Base-by-base conservation (phyloP, 805 yeast species). In the Maudiozyma bulderi region DNA sequence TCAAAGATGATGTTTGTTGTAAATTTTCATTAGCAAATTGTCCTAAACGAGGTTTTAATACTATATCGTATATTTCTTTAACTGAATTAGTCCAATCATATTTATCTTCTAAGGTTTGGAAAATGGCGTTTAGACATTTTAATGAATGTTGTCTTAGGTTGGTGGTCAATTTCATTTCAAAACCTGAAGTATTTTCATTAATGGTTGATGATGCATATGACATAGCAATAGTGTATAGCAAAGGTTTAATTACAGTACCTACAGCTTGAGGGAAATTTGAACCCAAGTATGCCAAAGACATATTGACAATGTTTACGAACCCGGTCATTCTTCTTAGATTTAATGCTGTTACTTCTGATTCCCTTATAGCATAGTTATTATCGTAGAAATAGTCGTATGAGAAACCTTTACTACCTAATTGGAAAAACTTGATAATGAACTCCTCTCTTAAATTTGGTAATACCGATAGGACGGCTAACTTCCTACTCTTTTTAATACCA, bases 1-100 rank as follows among this genome's bases (percentile, higher is more conserved):
- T 68, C 42, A 91, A 62, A 0, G 95, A 76, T 0, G 97, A 88
- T 0, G 91, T 82, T 57, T 84, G 88, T 60, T 88, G 95, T 33
- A 84, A 70, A 62, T 91, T 93, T 57, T 85, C 95, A 40, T 69
- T 74, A 3, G 83, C 83, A 64, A 91, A 91, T 10, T 74, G 70
- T 0, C 52, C 70, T 56, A 93, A 70, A 58, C 95, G 77, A 7
- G 95, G 89, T 20, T 63, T 57, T 11, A 91, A 69, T 26, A 88
- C 70, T 28, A 69, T 60, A 3, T 65, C 61, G 58, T 77, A 84
- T 10, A 93, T 76, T 1, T 65, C 56, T 11, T 69, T 68, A 15
- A 77, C 72, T 53, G 74, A 74, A 8, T 69, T 67, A 6, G 59
- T 51, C 96, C 96, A 89, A 35, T 76, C 64, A 47, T 72, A 73